Conservation (phyloP, 208 protist genomes). For the Leishmania turanica region DNA sequence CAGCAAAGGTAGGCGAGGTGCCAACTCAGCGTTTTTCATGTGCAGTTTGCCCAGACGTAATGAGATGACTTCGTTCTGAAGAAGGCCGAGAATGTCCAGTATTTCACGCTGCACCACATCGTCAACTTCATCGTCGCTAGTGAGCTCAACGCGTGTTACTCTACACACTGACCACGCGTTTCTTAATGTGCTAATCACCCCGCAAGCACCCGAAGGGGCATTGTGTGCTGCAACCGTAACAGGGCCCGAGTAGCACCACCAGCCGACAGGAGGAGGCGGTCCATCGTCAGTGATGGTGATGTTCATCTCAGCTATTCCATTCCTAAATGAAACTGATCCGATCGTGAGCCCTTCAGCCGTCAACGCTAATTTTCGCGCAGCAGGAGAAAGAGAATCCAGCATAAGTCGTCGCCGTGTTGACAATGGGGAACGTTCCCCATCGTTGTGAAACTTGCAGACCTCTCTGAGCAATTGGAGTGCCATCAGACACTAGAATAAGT, state of each 20-base stretch:
- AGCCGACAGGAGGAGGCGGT: slow-evolving; percentile 8
- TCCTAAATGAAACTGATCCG: background rate
- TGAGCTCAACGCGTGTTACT: slow-evolving; percentile 7
- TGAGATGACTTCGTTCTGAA: background rate
- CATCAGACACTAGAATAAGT: background rate
- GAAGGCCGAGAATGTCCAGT: background rate
- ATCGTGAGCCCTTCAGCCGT: background rate
- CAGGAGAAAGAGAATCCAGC: slow-evolving; percentile 2
- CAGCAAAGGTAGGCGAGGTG: background rate
- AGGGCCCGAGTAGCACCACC: slow-evolving; percentile 15
- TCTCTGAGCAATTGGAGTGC: background rate
- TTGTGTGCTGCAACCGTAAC: background rate
- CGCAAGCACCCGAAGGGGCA: slow-evolving; percentile 10
- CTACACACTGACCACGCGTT: background rate
- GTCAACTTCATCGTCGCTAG: slow-evolving; percentile 13
- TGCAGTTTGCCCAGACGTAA: slow-evolving; percentile 12
- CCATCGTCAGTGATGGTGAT: background rate
- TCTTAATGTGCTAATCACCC: background rate
- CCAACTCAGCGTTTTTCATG: background rate
- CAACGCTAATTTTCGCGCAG: background rate
- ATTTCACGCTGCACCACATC: background rate
- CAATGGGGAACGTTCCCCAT: background rate
- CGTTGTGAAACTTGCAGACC: background rate
- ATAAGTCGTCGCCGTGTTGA: background rate
- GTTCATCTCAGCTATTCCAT: background rate